Evolutionary conservation across 2,329 filamentous ascomycete species (phyloP), one percentile per base, ranked within the genome.

Genomic region (Monilinia polystroma): DNA sequence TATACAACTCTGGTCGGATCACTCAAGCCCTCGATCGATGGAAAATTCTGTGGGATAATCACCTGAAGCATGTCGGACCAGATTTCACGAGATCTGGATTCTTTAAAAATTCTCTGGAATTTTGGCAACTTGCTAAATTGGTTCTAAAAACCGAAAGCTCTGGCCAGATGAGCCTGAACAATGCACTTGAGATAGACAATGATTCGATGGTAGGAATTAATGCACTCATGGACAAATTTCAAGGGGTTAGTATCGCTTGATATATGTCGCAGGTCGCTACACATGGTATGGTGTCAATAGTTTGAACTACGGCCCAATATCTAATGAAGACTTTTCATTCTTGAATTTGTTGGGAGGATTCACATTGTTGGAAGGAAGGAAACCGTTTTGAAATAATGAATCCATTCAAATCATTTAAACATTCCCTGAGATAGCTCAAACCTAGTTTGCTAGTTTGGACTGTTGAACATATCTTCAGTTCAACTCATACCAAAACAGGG

Each of bases 41-140:
- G 58, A 60, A 51, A n/a, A 38, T 60, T 2, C 58, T 60, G 12
- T 60, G 58, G 58, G 45, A 60, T 18, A 51, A 51, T 8, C 14
- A 60, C n/a, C n/a, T 60, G 1, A 38, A 18, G 26, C 20, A 60
- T 8, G 58, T 38, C n/a, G 45, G 45, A 8, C 58, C 45, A 18
- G 58, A 51, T 20, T 60, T 60, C 14, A 18, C 29, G 14, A 38
- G 29, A 38, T 38, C 14, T 38, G 58, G 58, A 26, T 60, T 51
- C 58, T 60, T 51, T 2, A 60, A 51, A 32, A 60, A 60, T n/a
- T 60, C 45, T 38, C 29, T 60, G 14, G 58, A 60, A 38, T 60
- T 60, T 18, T 60, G 58, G 58, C 58, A 60, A 14, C 58, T 60
- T 26, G 7, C 29, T 6, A 60, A 60, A 35, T 38, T 60, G 49